Conservation (phyloP, 1,284 basidiomycete species). For the Hemileia vastatrix region DNA sequence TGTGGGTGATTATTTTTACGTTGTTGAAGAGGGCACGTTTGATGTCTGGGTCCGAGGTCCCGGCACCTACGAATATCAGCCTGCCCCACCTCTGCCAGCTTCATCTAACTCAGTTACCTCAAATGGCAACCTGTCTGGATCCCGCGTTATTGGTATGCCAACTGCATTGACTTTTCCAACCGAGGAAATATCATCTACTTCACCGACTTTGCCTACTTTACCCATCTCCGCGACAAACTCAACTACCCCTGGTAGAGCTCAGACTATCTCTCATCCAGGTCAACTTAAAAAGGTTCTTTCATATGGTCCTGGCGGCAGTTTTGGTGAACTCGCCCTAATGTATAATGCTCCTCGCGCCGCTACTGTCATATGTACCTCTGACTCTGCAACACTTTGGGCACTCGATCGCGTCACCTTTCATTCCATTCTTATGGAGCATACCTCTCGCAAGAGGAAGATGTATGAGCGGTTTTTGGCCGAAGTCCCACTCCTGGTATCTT, state of each 20-base stretch:
- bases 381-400: slow-evolving; percentile 76
- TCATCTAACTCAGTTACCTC: slow-evolving; percentile 52
- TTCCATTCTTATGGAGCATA: slow-evolving; percentile 74
- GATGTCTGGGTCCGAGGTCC: slow-evolving; percentile 66
- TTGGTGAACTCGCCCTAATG: slow-evolving; percentile 95
- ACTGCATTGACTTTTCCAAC: slow-evolving; percentile 2
- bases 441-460: slow-evolving; percentile 78
- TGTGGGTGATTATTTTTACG: slow-evolving; percentile 94
- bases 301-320: slow-evolving; percentile 74
- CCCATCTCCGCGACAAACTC: background rate
- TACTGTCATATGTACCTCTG: slow-evolving; percentile 72
- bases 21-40: slow-evolving; percentile 80
- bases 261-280: slow-evolving; percentile 20
- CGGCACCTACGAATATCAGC: slow-evolving; percentile 49
- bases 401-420: slow-evolving; percentile 96
- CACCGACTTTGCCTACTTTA: slow-evolving; percentile 49
- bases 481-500: slow-evolving; percentile 76
- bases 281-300: slow-evolving; percentile 70
- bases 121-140: slow-evolving; percentile 45
- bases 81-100: slow-evolving; percentile 47
- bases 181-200: slow-evolving; percentile 5
- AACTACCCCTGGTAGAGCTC: background rate
- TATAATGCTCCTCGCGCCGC: slow-evolving; percentile 94
- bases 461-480: slow-evolving; percentile 89
- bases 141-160: slow-evolving; percentile 4